Evolutionary conservation across 108 stramenopile genomes (phyloP).

Genomic region (Poteriospumella lacustris): DNA sequence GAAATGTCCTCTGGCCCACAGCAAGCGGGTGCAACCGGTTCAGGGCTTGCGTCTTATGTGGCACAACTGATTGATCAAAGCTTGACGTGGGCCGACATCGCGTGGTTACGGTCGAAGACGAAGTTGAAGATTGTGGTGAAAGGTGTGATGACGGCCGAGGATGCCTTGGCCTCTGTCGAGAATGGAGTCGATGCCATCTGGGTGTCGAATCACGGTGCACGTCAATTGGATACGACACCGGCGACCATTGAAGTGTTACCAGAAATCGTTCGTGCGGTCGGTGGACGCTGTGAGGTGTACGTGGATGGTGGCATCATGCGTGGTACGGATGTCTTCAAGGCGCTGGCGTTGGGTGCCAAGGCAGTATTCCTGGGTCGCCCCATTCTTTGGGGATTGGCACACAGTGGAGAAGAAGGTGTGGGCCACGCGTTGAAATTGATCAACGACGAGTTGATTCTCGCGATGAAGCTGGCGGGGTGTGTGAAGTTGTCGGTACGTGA

Average conservation of each 20-base stretch:
- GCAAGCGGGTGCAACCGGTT: not conserved
- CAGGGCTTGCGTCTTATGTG: slow-evolving; percentile 79
- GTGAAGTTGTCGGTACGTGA: too few species aligned
- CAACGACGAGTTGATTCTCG: slow-evolving; percentile 48
- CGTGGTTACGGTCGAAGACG: slow-evolving; percentile 90
- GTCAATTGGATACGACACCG: slow-evolving; percentile 88
- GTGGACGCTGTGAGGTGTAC: slow-evolving; percentile 82
- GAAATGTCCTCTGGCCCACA: not conserved
- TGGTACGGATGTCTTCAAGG: slow-evolving; percentile 93
- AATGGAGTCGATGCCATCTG: slow-evolving; percentile 90
- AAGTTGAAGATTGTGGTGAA: slow-evolving; percentile 82
- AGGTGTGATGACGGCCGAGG: slow-evolving; percentile 90
- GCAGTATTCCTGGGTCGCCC: slow-evolving; percentile 92
- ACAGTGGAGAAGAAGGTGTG: slow-evolving; percentile 48
- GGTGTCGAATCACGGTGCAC: slow-evolving; percentile 95
- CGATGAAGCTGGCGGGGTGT: slow-evolving; percentile 50
- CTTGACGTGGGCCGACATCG: slow-evolving; percentile 89
- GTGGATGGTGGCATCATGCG: slow-evolving; percentile 94
- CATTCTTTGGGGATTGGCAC: slow-evolving; percentile 86
- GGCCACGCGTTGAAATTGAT: slow-evolving; percentile 43
- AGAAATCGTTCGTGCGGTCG: slow-evolving; percentile 80
- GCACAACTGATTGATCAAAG: slow-evolving; percentile 86
- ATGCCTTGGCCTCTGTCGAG: slow-evolving; percentile 77
- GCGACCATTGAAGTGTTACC: slow-evolving; percentile 92
- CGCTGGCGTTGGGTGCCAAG: slow-evolving; percentile 85